These are phyloP conservation scores for Ampelomyces quisqualis DNA, from an alignment of 2,329 filamentous ascomycete species.

Conservation along the genomic window DNA sequence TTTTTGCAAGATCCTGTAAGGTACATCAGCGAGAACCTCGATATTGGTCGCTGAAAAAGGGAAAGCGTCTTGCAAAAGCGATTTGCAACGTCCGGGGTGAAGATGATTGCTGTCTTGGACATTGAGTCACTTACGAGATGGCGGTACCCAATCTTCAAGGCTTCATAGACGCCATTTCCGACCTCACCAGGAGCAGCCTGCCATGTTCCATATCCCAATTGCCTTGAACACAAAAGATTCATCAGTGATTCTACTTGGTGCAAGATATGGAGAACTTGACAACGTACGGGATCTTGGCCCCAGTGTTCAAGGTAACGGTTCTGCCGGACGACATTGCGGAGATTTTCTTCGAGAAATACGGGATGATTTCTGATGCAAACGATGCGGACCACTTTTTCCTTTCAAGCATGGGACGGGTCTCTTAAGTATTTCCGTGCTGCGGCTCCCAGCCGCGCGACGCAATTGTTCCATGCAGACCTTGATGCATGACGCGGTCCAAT, in stretches of 20 bases:
- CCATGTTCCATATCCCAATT: slow-evolving; percentile 42
- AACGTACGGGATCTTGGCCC: slow-evolving; percentile 50
- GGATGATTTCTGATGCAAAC: too few relatives aligned
- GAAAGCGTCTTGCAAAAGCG: too few relatives aligned
- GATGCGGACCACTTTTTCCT: too few relatives aligned
- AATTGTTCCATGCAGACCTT: slow-evolving; percentile 14
- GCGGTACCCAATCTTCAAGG: slow-evolving; percentile 38
- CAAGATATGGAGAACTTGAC: slow-evolving; percentile 41
- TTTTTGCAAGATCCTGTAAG: slow-evolving; percentile 36
- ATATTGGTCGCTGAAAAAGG: too few relatives aligned
- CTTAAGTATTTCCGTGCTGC: slow-evolving; percentile 17
- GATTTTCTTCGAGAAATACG: too few relatives aligned
- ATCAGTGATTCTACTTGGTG: not conserved
- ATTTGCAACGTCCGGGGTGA: not conserved
- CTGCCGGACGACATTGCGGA: slow-evolving; percentile 37
- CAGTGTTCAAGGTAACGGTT: slow-evolving; percentile 36
- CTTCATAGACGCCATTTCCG: slow-evolving; percentile 47
- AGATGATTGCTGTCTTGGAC: not conserved
- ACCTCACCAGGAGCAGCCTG: slow-evolving; percentile 38
- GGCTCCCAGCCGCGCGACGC: slow-evolving; percentile 8
- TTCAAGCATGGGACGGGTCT: slow-evolving; percentile 8
- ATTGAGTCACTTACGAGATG: slow-evolving; percentile 28
- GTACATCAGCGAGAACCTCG: slow-evolving; percentile 26
- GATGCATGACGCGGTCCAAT: slow-evolving; percentile 17
- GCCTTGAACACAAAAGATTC: slow-evolving; percentile 15